Conservation (phyloP, 2,329 filamentous ascomycete species). For the Colletotrichum gigasporum region DNA sequence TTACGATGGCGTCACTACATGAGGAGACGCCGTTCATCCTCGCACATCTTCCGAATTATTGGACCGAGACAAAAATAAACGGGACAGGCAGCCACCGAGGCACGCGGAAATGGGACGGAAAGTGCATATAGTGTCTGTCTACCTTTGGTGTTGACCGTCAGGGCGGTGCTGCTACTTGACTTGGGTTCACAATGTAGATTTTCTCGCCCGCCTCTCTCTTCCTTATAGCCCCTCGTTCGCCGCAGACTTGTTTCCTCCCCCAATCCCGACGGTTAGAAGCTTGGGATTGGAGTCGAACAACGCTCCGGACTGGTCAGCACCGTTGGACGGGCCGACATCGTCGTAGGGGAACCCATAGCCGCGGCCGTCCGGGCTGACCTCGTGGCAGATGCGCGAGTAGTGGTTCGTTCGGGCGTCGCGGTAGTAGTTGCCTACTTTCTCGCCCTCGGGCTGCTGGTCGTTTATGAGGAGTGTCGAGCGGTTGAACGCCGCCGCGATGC, state of each 20-base stretch:
- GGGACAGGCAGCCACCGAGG: no score
- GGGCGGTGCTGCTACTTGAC: no score
- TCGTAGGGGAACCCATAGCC: conserved; percentile 80
- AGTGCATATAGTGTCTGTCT: no score
- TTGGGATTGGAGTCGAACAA: conserved; percentile 65
- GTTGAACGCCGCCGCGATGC: conserved; percentile 81
- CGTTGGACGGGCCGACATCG: conserved; percentile 67
- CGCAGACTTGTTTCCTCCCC: conserved; percentile 44
- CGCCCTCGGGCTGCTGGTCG: conserved; percentile 61
- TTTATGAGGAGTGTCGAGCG: conserved; percentile 72
- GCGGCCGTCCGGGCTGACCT: conserved; percentile 63
- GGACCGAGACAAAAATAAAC: no score
- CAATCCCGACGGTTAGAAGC: conserved; percentile 65
- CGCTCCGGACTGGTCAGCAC: conserved; percentile 69
- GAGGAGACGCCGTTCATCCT: no score
- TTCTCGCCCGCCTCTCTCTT: no score
- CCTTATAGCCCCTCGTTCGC: neutral
- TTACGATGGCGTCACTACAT: no score
- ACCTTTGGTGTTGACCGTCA: no score
- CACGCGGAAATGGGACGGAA: no score
- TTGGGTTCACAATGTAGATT: no score
- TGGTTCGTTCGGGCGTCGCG: conserved; percentile 67
- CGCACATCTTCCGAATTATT: no score
- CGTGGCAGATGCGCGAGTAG: conserved; percentile 73
- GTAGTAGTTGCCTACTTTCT: conserved; percentile 63